phyloP scores from a whole-genome alignment of 208 protist genomes.

The Zelonia costaricensis region DNA sequence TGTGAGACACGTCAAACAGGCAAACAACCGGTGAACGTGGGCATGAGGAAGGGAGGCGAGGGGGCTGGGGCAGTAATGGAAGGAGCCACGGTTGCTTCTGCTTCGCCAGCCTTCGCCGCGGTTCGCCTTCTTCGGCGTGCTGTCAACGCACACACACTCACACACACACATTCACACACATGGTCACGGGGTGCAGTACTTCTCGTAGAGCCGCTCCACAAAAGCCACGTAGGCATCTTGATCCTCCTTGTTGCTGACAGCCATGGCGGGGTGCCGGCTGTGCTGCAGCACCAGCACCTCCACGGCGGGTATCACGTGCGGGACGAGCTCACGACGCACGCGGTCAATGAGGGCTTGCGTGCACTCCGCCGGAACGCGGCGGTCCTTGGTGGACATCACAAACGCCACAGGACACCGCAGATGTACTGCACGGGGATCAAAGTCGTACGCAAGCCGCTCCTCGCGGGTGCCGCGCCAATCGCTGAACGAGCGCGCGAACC shows the following conservation, averaged over 20 bases:
- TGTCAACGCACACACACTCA: background rate
- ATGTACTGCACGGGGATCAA: conserved; percentile 47
- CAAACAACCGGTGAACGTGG: too few species aligned
- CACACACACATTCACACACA: background rate
- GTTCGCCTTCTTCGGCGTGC: too few species aligned
- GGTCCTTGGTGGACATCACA: conserved; percentile 74
- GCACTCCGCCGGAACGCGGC: conserved; percentile 68
- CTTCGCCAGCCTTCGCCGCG: too few species aligned
- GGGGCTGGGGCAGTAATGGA: too few species aligned
- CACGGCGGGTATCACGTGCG: conserved; percentile 71
- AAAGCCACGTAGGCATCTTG: conserved; percentile 85
- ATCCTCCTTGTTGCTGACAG: conserved; percentile 70
- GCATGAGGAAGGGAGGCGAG: too few species aligned
- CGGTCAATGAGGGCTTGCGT: conserved; percentile 70
- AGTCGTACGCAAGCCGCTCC: conserved; percentile 54
- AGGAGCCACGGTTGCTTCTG: too few species aligned
- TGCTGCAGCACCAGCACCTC: conserved; percentile 80
- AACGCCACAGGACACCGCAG: conserved; percentile 83
- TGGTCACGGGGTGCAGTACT: conserved; percentile 48
- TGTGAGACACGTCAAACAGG: too few species aligned
- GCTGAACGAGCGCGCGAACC: conserved; percentile 72
- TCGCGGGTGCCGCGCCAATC: conserved; percentile 56
- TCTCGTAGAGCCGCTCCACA: conserved; percentile 75
- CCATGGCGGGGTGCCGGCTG: conserved; percentile 78
- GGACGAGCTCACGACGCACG: conserved; percentile 53